Evolutionary conservation across 1,284 basidiomycete genomes (phyloP), one percentile per base, ranked within the genome.

Genomic region (Testicularia cyperi): DNA sequence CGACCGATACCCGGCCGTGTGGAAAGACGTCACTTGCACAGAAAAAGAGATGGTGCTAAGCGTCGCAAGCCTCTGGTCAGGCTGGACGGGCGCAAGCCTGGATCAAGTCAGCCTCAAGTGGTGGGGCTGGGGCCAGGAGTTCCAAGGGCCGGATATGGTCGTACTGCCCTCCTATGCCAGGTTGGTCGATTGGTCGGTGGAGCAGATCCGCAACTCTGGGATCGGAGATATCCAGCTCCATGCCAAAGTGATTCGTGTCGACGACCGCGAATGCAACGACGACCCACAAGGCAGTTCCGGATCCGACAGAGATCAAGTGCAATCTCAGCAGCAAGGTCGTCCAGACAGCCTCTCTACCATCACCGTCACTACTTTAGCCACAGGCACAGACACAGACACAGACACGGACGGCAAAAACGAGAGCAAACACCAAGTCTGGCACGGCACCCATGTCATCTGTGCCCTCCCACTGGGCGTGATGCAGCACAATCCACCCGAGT

Each of bases 121-220:
- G 28, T 51, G 47, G 47, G 47, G 47, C 20, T 37, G 30, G 26
- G 47, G 44, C 15, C 24, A 51, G 16, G 47, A 43, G n/a, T 42
- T 29, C 27, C 16, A n/a, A 13, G 47, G 47, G 20, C 21, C 24
- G 8, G 47, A 51, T 22, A 25, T 19, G 3, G 43, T 51, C n/a
- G 47, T 51, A 4, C 24, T 23, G 14, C 33, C 45, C 15, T 40
- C 41, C 5, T 51, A 38, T 25, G 16, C 16, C 21, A n/a, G 16
- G 21, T 30, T 51, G 20, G 26, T 51, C 32, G 19, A 44, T n/a
- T 51, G 41, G 33, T 40, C 16, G 14, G 29, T 12, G n/a, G 14
- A 25, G 16, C 18, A 31, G 18, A 20, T 19, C n/a, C 24, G 22
- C 3, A 3, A 26, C n/a, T n/a, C n/a, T n/a, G n/a, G n/a, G n/a